Base-by-base conservation (phyloP, 2,329 filamentous ascomycete genomes). In the Colletotrichum somersetense region DNA sequence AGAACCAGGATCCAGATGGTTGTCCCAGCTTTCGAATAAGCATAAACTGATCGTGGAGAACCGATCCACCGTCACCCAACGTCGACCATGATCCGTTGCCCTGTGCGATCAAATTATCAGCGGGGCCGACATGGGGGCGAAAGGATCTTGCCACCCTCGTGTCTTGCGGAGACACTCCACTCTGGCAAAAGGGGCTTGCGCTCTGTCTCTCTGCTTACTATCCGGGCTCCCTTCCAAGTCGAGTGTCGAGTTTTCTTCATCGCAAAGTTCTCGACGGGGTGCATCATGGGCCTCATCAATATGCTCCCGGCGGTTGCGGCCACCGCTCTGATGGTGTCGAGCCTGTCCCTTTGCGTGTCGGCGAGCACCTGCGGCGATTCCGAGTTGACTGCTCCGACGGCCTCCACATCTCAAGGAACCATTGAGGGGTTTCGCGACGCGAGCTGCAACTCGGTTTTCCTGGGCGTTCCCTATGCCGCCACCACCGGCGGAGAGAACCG, bases 391-490 rank as follows among this genome's bases (percentile, higher is more conserved):
- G 11, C 35, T 61, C 74, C 59, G 30, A 53, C 26, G 16, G 77
- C 68, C 44, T 57, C 70, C 42, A 74, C 78, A 18, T 72, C 76
- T 7, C 79, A 82, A 64, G 81, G 78, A 23, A 75, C 72, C 1
- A 75, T 84, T 48, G 75, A 79, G 52, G 83, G 80, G 26, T 82
- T 80, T 75, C 78, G 76, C 8, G 83, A 83, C 63, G 77, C 75
- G 52, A 78, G 75, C 52, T 74, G 74, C 35, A 80, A 78, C 74
- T 76, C 78, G 0, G 81, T 84, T 5, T 84, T 77, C 66, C 76
- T 83, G 11, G 82, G 82, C 10, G 77, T 84, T 11, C 82, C 82
- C 1, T 84, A 79, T 67, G 82, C 82, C 26, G 79, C 79, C 10
- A 80, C 81, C 1, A 84, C 82, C 1, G 82, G 78, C 3, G 82